A percentile compares a stretch with the other conserved stretches of the same genome.
Evolutionary conservation across 164 flowering plant genomes (phyloP).

Genomic region (Magnolia sinica): DNA sequence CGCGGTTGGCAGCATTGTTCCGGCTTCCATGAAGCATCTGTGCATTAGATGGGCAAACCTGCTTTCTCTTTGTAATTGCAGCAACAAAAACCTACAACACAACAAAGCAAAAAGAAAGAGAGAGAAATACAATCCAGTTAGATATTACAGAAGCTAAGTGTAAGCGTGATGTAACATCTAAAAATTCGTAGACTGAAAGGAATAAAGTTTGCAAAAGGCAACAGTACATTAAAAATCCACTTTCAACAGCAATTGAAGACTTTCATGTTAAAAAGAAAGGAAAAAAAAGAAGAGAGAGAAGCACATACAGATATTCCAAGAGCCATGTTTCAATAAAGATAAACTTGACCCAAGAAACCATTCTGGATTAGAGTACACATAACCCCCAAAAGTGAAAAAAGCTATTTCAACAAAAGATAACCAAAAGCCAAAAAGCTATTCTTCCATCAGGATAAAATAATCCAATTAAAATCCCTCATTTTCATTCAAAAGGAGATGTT

Average conservation of each 20-base stretch:
- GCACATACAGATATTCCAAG: neutral
- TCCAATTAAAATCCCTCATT: neutral
- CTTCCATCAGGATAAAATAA: neutral
- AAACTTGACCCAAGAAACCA: neutral
- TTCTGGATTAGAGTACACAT: neutral
- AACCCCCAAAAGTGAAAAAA: neutral
- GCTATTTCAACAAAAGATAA: neutral
- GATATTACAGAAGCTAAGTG: neutral
- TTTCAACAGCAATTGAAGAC: neutral
- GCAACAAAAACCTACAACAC: constrained; percentile 73
- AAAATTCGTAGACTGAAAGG: neutral
- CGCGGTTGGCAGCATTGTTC: constrained; percentile 5
- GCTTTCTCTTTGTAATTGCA: constrained; percentile 69
- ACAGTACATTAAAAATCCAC: neutral
- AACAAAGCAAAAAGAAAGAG: neutral
- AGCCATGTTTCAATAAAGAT: neutral
- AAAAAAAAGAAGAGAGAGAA: neutral
- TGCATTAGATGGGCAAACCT: constrained; percentile 44
- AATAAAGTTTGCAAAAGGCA: neutral
- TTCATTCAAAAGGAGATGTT: neutral
- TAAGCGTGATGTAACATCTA: neutral
- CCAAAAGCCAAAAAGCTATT: neutral
- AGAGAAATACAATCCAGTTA: neutral
- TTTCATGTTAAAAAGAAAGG: neutral
- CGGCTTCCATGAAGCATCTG: constrained; percentile 50